These are phyloP conservation scores for Vachellia collinsii DNA, from an alignment of 306 rosid genomes.

Conservation along the genomic window DNA sequence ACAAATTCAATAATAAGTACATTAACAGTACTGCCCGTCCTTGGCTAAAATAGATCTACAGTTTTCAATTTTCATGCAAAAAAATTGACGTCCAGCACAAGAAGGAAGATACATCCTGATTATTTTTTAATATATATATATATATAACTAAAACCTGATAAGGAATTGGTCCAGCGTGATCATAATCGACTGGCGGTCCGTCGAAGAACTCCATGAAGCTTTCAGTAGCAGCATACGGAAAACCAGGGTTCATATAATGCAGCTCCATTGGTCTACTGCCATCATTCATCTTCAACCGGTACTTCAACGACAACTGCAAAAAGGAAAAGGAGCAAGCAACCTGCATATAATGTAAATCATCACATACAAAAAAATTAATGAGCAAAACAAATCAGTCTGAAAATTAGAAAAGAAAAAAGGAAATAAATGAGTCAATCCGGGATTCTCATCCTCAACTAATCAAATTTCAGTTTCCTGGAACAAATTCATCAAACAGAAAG, in stretches of 20 bases:
- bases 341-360: background rate
- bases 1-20: background rate
- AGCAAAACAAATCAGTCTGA: background rate
- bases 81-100: background rate
- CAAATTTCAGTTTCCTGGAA: background rate
- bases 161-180: background rate
- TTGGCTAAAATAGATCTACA: background rate
- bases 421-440: background rate
- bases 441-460: slow-evolving; percentile 6
- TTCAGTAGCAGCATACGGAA: background rate
- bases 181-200: background rate
- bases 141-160: background rate
- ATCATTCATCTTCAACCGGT: slow-evolving; percentile 8
- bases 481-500: background rate
- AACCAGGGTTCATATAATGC: background rate
- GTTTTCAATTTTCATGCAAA: background rate
- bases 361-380: background rate
- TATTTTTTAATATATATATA: background rate
- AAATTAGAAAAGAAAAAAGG: background rate
- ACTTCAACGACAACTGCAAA: background rate
- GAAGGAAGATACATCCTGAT: background rate
- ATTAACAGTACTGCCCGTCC: background rate
- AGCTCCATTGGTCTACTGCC: slow-evolving; percentile 18
- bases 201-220: slow-evolving; percentile 13
- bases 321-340: background rate